Evolutionary conservation across 371 early-diverging fungal species (phyloP).

Genomic region (Actinomucor elegans): DNA sequence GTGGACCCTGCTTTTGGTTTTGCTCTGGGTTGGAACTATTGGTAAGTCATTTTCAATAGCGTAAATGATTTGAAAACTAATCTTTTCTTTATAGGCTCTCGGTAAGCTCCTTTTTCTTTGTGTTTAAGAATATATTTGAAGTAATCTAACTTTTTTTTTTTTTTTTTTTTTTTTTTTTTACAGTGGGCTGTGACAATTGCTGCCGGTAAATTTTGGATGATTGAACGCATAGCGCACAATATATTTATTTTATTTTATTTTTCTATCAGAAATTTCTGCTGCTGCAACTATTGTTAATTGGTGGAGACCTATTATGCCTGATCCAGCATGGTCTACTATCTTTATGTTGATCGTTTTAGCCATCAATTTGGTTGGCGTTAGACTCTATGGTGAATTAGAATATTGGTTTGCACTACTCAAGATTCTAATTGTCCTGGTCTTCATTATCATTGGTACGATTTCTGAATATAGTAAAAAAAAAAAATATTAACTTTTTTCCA

Average conservation of each 20-base stretch:
- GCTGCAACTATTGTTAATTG: constrained; percentile 74
- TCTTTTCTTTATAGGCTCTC: constrained; percentile 23
- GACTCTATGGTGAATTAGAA: constrained; percentile 68
- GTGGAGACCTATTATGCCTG: constrained; percentile 67
- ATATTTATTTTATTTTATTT: background rate
- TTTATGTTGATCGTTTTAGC: constrained; percentile 55
- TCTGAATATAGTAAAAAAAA: no score
- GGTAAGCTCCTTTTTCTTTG: constrained; percentile 20
- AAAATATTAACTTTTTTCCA: background rate
- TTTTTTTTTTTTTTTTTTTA: background rate
- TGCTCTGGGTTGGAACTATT: constrained; percentile 86
- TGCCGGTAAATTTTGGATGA: constrained; percentile 16
- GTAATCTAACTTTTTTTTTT: background rate
- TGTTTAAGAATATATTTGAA: no score
- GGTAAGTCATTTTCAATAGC: constrained; percentile 33
- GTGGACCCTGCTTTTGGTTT: constrained; percentile 82
- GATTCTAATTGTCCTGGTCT: constrained; percentile 66
- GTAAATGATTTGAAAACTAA: constrained; percentile 3
- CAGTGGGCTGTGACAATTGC: constrained; percentile 32
- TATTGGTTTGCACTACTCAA: constrained; percentile 75
- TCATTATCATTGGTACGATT: constrained; percentile 62
- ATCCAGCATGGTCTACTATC: constrained; percentile 61
- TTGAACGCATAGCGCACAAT: background rate
- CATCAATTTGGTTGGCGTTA: constrained; percentile 57
- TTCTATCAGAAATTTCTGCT: constrained; percentile 66